A percentile compares a stretch with the other conserved stretches of the same genome.
phyloP scores from a whole-genome alignment of 208 protist genomes.

The Wallacemonas collosoma region DNA sequence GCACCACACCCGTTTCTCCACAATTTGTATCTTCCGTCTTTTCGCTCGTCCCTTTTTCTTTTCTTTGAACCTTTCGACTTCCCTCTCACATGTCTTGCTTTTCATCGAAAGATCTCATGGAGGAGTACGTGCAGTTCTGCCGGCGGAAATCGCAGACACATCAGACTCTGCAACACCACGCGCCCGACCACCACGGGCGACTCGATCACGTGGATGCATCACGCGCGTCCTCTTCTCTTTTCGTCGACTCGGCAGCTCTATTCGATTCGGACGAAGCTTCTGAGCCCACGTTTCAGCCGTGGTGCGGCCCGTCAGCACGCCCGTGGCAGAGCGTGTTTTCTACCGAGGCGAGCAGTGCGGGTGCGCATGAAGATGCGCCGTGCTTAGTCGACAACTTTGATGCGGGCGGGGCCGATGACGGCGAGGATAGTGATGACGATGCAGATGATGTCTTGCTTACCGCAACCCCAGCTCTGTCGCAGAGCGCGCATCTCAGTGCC shows the following conservation, averaged over 20 bases:
- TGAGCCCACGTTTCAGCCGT: background rate
- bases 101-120: background rate
- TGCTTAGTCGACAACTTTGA: background rate
- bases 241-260: background rate
- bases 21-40: conserved; percentile 2
- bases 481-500: too few species aligned
- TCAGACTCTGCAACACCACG: background rate
- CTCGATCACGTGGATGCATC: too few species aligned
- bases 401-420: background rate
- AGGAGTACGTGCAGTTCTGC: conserved; percentile 1
- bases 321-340: background rate
- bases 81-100: background rate
- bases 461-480: too few species aligned
- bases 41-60: conserved; percentile 15
- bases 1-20: background rate
- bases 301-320: background rate
- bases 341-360: too few species aligned
- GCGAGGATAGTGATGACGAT: background rate
- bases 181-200: too few species aligned
- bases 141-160: background rate
- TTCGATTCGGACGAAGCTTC: conserved; percentile 8
- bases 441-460: background rate
- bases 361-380: too few species aligned
- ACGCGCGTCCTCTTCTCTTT: background rate
- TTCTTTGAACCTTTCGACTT: background rate